These are phyloP conservation scores for Fonsecaea erecta DNA, from an alignment of 2,329 filamentous ascomycete species.

Conservation along the genomic window DNA sequence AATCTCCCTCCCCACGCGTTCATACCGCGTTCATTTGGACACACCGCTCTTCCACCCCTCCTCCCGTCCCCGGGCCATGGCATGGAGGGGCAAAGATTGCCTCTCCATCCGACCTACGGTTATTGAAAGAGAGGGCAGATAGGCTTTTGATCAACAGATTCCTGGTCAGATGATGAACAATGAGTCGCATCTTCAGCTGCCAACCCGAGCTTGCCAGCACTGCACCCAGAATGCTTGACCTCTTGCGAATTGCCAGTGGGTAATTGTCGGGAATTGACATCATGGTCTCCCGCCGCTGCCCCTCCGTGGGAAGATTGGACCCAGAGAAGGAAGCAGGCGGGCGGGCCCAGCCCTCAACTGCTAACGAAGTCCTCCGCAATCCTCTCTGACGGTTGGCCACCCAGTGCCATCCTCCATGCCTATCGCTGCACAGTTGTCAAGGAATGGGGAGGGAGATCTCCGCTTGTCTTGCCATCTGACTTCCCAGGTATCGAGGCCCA, in stretches of 20 bases:
- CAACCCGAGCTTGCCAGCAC: not conserved
- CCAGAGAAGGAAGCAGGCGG: not conserved
- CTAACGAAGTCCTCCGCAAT: not conserved
- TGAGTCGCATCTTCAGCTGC: not conserved
- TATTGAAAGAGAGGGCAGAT: not conserved
- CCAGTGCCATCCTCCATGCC: not conserved
- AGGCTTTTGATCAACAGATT: not conserved
- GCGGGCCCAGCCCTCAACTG: not conserved
- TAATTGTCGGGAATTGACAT: conserved; percentile 1
- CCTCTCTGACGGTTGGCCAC: not conserved
- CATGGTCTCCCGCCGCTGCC: not conserved
- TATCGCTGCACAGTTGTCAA: not conserved
- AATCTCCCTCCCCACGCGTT: conserved; percentile 1
- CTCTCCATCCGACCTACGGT: not conserved
- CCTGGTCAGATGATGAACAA: not conserved
- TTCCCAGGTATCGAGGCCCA: not conserved
- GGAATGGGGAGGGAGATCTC: not conserved
- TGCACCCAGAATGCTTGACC: not conserved
- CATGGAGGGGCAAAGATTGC: not conserved
- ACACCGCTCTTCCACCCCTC: not conserved
- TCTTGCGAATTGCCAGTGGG: not conserved
- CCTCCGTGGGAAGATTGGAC: not conserved
- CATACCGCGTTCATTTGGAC: not conserved
- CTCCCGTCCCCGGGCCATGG: not conserved
- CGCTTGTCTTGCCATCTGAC: not conserved